phyloP scores from a whole-genome alignment of 1,284 basidiomycete species.

The Mycosarcoma maydis region DNA sequence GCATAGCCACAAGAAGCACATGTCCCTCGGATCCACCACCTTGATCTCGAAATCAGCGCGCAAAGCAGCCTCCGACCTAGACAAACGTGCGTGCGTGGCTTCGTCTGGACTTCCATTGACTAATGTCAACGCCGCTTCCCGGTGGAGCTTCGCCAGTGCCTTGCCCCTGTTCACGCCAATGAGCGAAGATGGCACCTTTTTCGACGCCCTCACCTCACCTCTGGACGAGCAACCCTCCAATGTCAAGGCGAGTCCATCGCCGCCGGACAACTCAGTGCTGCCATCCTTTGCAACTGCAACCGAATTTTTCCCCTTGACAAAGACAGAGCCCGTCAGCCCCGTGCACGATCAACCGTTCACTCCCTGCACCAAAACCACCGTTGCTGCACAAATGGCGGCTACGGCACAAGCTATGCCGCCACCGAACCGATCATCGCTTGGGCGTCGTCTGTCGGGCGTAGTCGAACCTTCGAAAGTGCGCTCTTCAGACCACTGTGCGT shows the following conservation, averaged over 20 bases:
- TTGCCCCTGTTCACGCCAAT: slow-evolving; percentile 20
- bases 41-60: slow-evolving; percentile 28
- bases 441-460: slow-evolving; percentile 25
- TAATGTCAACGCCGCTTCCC: slow-evolving; percentile 3
- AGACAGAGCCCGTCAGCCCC: slow-evolving; percentile 5
- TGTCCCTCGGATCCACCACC: slow-evolving; percentile 25
- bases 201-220: slow-evolving; percentile 31
- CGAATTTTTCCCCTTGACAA: slow-evolving; percentile 9
- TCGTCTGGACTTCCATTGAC: slow-evolving; percentile 2
- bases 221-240: slow-evolving; percentile 11
- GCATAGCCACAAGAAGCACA: slow-evolving; percentile 28
- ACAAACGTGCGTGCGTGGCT: slow-evolving; percentile 20
- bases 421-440: slow-evolving; percentile 10
- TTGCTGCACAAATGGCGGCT: background rate
- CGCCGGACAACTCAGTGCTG: slow-evolving; percentile 14
- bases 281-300: slow-evolving; percentile 23
- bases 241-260: slow-evolving; percentile 1
- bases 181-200: slow-evolving; percentile 25
- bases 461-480: slow-evolving; percentile 14
- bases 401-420: background rate
- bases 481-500: background rate
- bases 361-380: background rate
- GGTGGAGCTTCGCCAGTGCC: slow-evolving; percentile 10
- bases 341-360: slow-evolving; percentile 2
- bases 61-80: slow-evolving; percentile 21